phyloP scores from a whole-genome alignment of 2,329 filamentous ascomycete genomes.

The Penicillium janthinellum region DNA sequence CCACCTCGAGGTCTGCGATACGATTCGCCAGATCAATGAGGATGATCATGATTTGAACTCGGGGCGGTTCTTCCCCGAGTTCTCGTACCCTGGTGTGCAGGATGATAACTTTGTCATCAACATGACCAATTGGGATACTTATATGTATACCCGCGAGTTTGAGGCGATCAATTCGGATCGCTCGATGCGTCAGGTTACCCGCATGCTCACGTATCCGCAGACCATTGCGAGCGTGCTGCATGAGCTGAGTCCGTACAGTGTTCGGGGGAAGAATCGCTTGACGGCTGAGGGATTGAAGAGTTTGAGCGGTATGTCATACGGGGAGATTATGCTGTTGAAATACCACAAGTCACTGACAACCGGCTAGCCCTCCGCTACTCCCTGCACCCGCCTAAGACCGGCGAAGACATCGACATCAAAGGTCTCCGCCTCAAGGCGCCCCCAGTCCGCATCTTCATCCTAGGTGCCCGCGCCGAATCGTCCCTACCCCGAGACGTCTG shows the following conservation, averaged over 20 bases:
- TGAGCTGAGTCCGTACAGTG: constrained; percentile 88
- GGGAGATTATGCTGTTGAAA: background rate
- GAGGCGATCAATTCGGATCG: constrained; percentile 88
- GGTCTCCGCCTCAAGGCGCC: constrained; percentile 82
- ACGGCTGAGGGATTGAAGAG: constrained; percentile 91
- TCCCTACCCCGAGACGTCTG: constrained; percentile 91
- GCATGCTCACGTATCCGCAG: constrained; percentile 88
- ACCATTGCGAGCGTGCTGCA: constrained; percentile 91
- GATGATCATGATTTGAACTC: constrained; percentile 94
- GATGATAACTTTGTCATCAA: constrained; percentile 92
- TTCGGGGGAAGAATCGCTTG: constrained; percentile 72
- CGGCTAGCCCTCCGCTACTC: constrained; percentile 81
- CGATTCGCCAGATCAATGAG: constrained; percentile 89
- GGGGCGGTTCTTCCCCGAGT: constrained; percentile 90
- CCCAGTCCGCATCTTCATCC: constrained; percentile 85
- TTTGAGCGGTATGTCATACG: constrained; percentile 72
- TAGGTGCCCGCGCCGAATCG: constrained; percentile 95
- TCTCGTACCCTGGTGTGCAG: constrained; percentile 84
- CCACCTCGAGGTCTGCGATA: constrained; percentile 90
- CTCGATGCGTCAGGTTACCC: constrained; percentile 87
- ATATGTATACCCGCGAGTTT: constrained; percentile 89
- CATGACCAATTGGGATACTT: constrained; percentile 98
- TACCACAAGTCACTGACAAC: background rate
- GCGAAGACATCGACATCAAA: constrained; percentile 72
- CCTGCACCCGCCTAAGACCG: constrained; percentile 80